A percentile compares a stretch with the other conserved stretches of the same genome.
Evolutionary conservation across 208 protist species (phyloP).

Genomic region (Wallacemonas rigidus): DNA sequence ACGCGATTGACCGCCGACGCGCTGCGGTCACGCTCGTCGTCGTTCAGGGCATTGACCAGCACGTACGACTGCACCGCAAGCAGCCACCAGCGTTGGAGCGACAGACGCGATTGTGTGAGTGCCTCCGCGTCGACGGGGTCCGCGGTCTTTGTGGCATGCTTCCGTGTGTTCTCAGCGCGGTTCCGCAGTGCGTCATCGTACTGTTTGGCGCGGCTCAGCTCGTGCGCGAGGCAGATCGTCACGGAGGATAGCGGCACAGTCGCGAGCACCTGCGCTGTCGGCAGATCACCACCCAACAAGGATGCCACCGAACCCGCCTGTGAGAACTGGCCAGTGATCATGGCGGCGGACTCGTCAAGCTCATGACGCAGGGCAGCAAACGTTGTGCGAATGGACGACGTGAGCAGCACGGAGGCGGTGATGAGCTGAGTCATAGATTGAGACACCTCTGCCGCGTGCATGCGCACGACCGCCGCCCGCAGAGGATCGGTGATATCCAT

Average conservation of each 20-base stretch:
- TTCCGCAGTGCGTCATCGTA: not conserved
- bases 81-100: conserved; percentile 40
- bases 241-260: conserved; percentile 21
- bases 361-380: conserved; percentile 23
- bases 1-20: conserved; percentile 20
- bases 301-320: not conserved
- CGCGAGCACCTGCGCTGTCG: conserved; percentile 21
- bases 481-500: conserved; percentile 36
- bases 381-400: conserved; percentile 25
- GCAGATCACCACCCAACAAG: conserved; percentile 19
- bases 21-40: conserved; percentile 23
- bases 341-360: conserved; percentile 15
- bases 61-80: conserved; percentile 33
- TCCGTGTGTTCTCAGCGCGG: not conserved
- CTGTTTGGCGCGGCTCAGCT: conserved; percentile 11
- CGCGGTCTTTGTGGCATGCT: not conserved
- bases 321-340: not conserved
- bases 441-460: conserved; percentile 28
- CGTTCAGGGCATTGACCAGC: conserved; percentile 35
- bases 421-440: conserved; percentile 38
- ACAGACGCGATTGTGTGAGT: conserved; percentile 25
- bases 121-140: conserved; percentile 13
- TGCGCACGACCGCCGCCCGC: conserved; percentile 29
- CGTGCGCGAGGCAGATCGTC: conserved; percentile 23
- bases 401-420: conserved; percentile 30